Base-by-base conservation (phyloP, 495 filamentous ascomycete species). In the Hyaloscypha finlandica region DNA sequence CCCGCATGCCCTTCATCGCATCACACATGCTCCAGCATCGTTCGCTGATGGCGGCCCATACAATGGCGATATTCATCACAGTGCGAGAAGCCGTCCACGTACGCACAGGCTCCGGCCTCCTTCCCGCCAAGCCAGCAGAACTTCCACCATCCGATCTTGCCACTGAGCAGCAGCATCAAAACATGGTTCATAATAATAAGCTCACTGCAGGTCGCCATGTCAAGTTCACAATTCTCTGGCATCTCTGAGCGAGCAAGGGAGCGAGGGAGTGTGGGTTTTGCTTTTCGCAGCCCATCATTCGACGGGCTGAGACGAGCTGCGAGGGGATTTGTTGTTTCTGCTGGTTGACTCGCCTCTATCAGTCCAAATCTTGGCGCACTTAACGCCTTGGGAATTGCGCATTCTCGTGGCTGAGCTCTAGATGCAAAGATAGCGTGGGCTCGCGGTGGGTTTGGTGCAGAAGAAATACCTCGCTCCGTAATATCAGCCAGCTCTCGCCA, bases 331-430 rank as follows among this genome's bases (percentile, higher is more conserved):
- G 16, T 19, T 48, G 42, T 48, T 48, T 48, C 42, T 19, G 42
- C 42, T 12, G 59, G 59, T 61, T 35, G 22, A 61, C 25, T 48
- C 37, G 59, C 59, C 32, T 48, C 35, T 42, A 29, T 29, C 53
- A 6, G n/a, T 11, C 53, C 8, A 29, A 29, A 56, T 29, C 29
- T 56, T 56, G 53, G 53, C 22, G 53, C 53, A 6, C 22, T 56
- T 56, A 56, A 56, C 53, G 53, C 53, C 53, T 25, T 9, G 1
- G 22, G 53, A 31, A 16, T 56, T 56, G 53, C 53, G 53, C 29
- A 56, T 56, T 56, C 3, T 29, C 29, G 53, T 56, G 53, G 53
- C 53, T 56, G 53, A 56, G 53, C 5, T 56, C 53, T 56, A 56
- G 53, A 56, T 56, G 53, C 53, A 31, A 56, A 56, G 19, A 9